A percentile compares a stretch with the other conserved stretches of the same genome.
Conservation (phyloP, 1,284 basidiomycete genomes). For the Singerocomus rubriflavus region DNA sequence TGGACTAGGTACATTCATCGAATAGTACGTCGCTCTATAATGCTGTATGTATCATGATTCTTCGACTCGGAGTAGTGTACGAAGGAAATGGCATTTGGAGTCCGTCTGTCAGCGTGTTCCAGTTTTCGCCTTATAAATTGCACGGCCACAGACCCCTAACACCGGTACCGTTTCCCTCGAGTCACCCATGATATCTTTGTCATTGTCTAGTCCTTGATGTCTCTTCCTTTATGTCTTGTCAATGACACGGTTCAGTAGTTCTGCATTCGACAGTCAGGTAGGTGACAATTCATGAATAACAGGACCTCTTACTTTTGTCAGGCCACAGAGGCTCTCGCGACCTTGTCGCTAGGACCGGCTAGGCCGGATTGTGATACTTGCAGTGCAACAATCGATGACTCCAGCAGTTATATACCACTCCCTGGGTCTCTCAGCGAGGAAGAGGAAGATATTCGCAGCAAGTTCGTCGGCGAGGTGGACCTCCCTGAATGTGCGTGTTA, state of each 20-base stretch:
- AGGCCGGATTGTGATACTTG: not conserved
- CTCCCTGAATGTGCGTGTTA: conserved; percentile 55
- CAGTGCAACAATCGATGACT: not conserved
- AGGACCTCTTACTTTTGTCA: not conserved
- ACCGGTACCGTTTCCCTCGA: not conserved
- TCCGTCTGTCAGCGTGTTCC: no score
- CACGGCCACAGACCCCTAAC: no score
- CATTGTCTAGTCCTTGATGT: not conserved
- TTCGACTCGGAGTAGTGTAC: not conserved
- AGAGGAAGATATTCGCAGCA: conserved; percentile 14
- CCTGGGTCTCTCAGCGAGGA: not conserved
- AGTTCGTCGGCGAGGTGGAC: conserved; percentile 62
- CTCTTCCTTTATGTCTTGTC: not conserved
- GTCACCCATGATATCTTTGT: not conserved
- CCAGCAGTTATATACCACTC: not conserved
- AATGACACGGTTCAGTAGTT: conserved; percentile 3
- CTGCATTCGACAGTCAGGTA: conserved; percentile 1
- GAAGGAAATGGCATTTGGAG: not conserved
- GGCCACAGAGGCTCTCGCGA: not conserved
- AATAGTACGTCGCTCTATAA: not conserved
- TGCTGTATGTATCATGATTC: not conserved
- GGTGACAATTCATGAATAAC: not conserved
- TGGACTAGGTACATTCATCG: not conserved
- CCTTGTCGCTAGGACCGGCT: conserved; percentile 5
- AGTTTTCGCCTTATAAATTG: no score